Evolutionary conservation across 768 basidiomycete species (phyloP).

Genomic region (Kwoniella pini): DNA sequence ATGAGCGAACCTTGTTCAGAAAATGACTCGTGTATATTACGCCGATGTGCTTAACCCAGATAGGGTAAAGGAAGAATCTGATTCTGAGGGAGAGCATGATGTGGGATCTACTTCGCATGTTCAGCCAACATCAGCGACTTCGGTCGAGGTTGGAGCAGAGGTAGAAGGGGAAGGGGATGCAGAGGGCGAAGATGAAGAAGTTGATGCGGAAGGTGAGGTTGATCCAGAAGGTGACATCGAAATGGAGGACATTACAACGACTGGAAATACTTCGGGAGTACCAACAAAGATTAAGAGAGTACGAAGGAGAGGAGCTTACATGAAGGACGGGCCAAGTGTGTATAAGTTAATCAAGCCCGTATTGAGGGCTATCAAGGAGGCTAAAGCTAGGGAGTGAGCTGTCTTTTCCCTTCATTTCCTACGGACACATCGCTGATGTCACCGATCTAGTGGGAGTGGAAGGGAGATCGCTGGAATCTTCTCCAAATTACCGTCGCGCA

Average conservation of each 20-base stretch:
- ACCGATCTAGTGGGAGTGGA: conserved; percentile 27
- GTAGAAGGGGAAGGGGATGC: background rate
- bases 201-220: conserved; percentile 21
- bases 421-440: background rate
- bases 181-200: conserved; percentile 8
- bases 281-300: background rate
- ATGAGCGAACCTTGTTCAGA: conserved; percentile 13
- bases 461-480: conserved; percentile 63
- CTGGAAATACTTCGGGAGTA: background rate
- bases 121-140: background rate
- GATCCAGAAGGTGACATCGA: conserved; percentile 25
- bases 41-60: conserved; percentile 15
- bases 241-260: conserved; percentile 4
- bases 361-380: conserved; percentile 36
- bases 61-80: conserved; percentile 16
- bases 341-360: conserved; percentile 49
- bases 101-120: background rate
- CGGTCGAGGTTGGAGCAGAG: background rate
- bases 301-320: conserved; percentile 39
- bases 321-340: conserved; percentile 43
- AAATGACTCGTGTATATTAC: conserved; percentile 42
- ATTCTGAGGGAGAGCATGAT: conserved; percentile 36
- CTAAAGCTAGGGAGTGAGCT: conserved; percentile 46
- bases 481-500: conserved; percentile 79
- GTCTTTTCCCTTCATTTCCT: background rate